phyloP scores from a whole-genome alignment of 768 basidiomycete genomes.

The Lactarius quietus region DNA sequence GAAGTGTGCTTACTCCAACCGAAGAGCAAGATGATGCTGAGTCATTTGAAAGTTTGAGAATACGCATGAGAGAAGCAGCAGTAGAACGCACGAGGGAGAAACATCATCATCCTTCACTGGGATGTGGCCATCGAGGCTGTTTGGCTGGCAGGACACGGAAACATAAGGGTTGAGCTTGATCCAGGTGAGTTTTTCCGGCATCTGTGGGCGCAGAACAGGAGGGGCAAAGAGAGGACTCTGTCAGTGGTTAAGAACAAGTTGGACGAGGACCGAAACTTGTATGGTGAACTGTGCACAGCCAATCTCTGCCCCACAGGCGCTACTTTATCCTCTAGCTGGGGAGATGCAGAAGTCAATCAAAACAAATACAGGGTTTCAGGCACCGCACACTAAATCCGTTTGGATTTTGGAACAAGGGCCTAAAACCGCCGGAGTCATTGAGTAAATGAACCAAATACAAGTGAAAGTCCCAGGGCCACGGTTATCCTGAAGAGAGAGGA shows the following conservation, averaged over 20 bases:
- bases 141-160: constrained; percentile 18
- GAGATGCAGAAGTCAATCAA: background rate
- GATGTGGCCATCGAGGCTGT: constrained; percentile 11
- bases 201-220: background rate
- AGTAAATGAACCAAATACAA: background rate
- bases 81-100: constrained; percentile 23
- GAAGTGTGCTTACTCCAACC: constrained; percentile 24
- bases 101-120: constrained; percentile 3
- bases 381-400: background rate
- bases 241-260: background rate
- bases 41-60: background rate
- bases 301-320: background rate
- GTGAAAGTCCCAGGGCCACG: background rate
- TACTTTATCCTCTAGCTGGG: constrained; percentile 1
- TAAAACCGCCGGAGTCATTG: background rate
- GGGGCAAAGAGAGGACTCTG: background rate
- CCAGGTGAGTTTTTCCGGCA: constrained; percentile 20
- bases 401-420: background rate
- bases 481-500: background rate
- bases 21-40: constrained; percentile 26
- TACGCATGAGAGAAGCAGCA: background rate
- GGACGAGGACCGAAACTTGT: constrained; percentile 1
- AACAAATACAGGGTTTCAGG: background rate
- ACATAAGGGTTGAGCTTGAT: constrained; percentile 23
- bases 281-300: background rate